A percentile compares a stretch with the other conserved stretches of the same genome.
Evolutionary conservation across 179 eudicot genomes (phyloP).

Genomic region (Heliamphora pulchella): DNA sequence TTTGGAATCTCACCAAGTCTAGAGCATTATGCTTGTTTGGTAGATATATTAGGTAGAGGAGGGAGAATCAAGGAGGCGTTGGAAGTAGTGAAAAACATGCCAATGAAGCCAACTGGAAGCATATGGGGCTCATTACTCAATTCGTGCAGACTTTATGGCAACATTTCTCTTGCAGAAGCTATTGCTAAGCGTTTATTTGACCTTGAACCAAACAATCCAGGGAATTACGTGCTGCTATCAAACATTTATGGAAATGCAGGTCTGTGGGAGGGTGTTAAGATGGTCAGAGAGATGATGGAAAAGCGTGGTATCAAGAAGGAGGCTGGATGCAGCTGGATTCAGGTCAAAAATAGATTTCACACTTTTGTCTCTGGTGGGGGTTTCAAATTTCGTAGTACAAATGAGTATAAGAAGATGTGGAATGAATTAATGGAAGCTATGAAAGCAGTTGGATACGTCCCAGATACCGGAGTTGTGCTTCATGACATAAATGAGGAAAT

Average conservation of each 20-base stretch:
- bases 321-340: conserved; percentile 42
- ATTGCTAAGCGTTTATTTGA: conserved; percentile 26
- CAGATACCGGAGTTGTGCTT: conserved; percentile 31
- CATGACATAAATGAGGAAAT: conserved; percentile 30
- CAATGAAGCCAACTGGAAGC: conserved; percentile 35
- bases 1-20: conserved; percentile 24
- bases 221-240: conserved; percentile 29
- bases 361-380: conserved; percentile 34
- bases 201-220: conserved; percentile 32
- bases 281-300: conserved; percentile 32
- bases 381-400: conserved; percentile 27
- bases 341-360: conserved; percentile 24
- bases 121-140: conserved; percentile 42
- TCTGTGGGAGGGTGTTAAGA: conserved; percentile 32
- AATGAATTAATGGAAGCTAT: conserved; percentile 18
- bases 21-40: conserved; percentile 46
- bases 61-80: conserved; percentile 34
- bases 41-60: conserved; percentile 39
- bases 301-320: conserved; percentile 25
- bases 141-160: conserved; percentile 30
- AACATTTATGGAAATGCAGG: conserved; percentile 35
- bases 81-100: conserved; percentile 31
- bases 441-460: conserved; percentile 25
- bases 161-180: conserved; percentile 30
- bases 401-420: conserved; percentile 23